These are phyloP conservation scores for Platanus orientalis DNA, from an alignment of 164 flowering plant genomes.

Conservation along the genomic window DNA sequence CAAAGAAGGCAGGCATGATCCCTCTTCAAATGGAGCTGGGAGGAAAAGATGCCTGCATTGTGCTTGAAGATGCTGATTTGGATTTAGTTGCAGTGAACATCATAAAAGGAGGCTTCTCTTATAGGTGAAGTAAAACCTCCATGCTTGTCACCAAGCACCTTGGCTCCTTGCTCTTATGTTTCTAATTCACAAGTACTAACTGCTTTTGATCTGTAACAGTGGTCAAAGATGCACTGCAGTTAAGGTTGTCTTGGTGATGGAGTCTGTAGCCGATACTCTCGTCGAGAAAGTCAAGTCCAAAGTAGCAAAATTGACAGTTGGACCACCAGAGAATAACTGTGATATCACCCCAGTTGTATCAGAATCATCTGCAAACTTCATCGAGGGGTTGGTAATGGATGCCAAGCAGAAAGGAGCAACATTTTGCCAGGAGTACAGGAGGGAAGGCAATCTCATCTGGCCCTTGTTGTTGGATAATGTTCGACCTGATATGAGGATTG, in stretches of 20 bases:
- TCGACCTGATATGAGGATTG: conserved; percentile 96
- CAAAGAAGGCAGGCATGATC: conserved; percentile 97
- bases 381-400: conserved; percentile 88
- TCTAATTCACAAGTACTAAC: not conserved
- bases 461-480: conserved; percentile 90
- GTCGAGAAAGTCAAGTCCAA: conserved; percentile 82
- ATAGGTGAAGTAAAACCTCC: conserved; percentile 47
- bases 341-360: conserved; percentile 97
- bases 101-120: conserved; percentile 93
- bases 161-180: not conserved
- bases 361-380: conserved; percentile 87
- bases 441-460: conserved; percentile 99
- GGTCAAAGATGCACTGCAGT: conserved; percentile 98
- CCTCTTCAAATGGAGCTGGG: conserved; percentile 99
- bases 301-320: conserved; percentile 76
- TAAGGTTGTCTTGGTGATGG: conserved; percentile 89
- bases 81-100: conserved; percentile 85
- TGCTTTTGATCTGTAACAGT: conserved; percentile 32
- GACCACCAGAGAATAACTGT: conserved; percentile 82
- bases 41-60: conserved; percentile 98
- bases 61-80: conserved; percentile 95
- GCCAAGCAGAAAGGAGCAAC: conserved; percentile 93
- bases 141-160: not conserved
- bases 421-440: conserved; percentile 84
- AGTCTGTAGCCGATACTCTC: conserved; percentile 73